These are phyloP conservation scores for Lactarius pseudohatsudake DNA, from an alignment of 768 basidiomycete genomes.

Conservation along the genomic window DNA sequence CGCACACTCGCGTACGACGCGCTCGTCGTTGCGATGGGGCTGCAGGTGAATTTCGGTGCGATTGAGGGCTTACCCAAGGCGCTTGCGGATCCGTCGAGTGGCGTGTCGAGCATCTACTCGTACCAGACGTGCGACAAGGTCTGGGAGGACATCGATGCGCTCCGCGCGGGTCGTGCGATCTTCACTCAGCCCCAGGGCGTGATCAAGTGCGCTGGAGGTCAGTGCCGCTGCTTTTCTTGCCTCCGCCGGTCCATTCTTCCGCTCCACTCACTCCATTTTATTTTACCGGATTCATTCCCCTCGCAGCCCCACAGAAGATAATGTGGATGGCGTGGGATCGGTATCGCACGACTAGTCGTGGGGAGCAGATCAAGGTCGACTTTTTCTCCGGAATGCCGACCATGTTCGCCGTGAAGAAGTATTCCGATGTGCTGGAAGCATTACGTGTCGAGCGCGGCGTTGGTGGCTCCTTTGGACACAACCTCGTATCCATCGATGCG, in stretches of 20 bases:
- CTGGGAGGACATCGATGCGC: conserved; percentile 77
- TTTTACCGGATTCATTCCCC: neutral
- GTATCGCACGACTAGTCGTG: conserved; percentile 59
- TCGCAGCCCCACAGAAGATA: conserved; percentile 79
- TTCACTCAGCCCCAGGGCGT: conserved; percentile 94
- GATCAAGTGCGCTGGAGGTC: conserved; percentile 92
- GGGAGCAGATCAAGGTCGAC: conserved; percentile 58
- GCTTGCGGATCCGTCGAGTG: conserved; percentile 70
- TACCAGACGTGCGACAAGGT: conserved; percentile 88
- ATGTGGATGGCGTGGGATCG: conserved; percentile 98
- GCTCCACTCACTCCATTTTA: neutral
- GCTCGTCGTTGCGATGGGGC: conserved; percentile 84
- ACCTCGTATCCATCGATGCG: conserved; percentile 74
- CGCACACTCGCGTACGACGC: conserved; percentile 75
- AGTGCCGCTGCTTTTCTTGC: conserved; percentile 16
- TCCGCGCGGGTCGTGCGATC: conserved; percentile 78
- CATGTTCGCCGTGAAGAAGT: conserved; percentile 98
- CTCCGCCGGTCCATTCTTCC: neutral
- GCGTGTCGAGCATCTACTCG: conserved; percentile 91
- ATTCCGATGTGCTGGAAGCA: conserved; percentile 80
- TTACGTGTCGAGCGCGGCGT: conserved; percentile 79
- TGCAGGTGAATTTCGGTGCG: conserved; percentile 81
- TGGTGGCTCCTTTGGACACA: conserved; percentile 77
- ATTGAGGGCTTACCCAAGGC: conserved; percentile 75
- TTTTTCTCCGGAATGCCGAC: conserved; percentile 91